A percentile compares a stretch with the other conserved stretches of the same genome.
Evolutionary conservation across 768 basidiomycete genomes (phyloP).

Genomic region (Trichaptum fuscoviolaceum): DNA sequence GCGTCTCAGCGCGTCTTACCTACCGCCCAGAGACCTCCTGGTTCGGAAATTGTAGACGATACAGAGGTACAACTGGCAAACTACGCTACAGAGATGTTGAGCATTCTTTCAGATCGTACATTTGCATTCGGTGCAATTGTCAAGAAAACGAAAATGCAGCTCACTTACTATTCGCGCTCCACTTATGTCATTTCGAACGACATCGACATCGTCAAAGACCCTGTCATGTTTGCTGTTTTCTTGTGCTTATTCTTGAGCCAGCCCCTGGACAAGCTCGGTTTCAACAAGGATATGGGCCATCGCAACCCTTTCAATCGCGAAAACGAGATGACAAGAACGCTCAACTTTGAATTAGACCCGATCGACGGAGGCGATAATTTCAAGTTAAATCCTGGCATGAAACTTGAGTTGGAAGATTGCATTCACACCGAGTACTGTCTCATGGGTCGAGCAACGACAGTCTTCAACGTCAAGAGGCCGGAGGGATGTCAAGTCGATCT

Average conservation of each 20-base stretch:
- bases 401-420: not conserved
- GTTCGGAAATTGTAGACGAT: not conserved
- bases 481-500: not conserved
- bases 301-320: not conserved
- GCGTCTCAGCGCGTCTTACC: not conserved
- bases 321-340: not conserved
- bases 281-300: not conserved
- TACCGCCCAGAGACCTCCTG: not conserved
- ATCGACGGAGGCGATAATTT: not conserved
- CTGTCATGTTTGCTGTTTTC: not conserved
- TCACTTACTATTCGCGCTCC: not conserved
- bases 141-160: not conserved
- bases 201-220: not conserved
- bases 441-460: not conserved
- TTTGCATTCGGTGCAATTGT: not conserved
- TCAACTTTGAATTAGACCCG: not conserved
- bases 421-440: not conserved
- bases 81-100: not conserved
- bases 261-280: not conserved
- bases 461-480: not conserved
- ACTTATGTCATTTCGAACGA: not conserved
- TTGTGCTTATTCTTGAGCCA: not conserved
- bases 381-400: not conserved
- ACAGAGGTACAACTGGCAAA: not conserved
- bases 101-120: not conserved